These are phyloP conservation scores for Fusarium virguliforme DNA, from an alignment of 2,329 filamentous ascomycete genomes.

Conservation along the genomic window DNA sequence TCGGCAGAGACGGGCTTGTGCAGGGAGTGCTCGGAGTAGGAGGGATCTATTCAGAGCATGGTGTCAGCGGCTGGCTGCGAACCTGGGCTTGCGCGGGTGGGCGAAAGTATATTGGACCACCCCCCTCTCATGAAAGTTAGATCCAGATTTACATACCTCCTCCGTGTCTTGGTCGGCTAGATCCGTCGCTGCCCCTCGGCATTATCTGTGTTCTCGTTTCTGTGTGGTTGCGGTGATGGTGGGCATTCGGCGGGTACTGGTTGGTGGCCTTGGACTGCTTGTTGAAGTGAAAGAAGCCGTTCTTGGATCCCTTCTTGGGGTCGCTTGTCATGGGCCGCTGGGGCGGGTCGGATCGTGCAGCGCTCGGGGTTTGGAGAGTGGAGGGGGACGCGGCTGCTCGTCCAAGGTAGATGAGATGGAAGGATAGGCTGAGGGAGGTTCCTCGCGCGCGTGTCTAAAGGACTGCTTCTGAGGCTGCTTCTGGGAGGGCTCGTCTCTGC, in stretches of 20 bases:
- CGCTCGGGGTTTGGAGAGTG: slow-evolving; percentile 42
- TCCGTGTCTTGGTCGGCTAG: slow-evolving; percentile 51
- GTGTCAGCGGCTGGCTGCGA: slow-evolving; percentile 45
- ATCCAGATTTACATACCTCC: slow-evolving; percentile 56
- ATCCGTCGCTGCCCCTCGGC: slow-evolving; percentile 57
- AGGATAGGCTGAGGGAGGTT: slow-evolving; percentile 48
- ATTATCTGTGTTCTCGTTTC: slow-evolving; percentile 59
- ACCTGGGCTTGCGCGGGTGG: slow-evolving; percentile 29
- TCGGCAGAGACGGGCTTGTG: slow-evolving; percentile 60
- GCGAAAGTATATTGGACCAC: slow-evolving; percentile 40
- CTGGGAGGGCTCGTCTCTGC: slow-evolving; percentile 43
- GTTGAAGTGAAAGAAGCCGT: slow-evolving; percentile 68
- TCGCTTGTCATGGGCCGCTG: slow-evolving; percentile 52
- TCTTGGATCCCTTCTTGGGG: slow-evolving; percentile 63
- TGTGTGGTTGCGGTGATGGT: slow-evolving; percentile 51
- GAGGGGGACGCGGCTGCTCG: slow-evolving; percentile 40
- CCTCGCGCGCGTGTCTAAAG: slow-evolving; percentile 49
- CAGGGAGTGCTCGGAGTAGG: slow-evolving; percentile 53
- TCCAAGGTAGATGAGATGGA: slow-evolving; percentile 51
- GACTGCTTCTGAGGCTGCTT: slow-evolving; percentile 51
- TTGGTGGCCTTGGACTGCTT: slow-evolving; percentile 63
- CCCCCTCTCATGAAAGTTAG: slow-evolving; percentile 31
- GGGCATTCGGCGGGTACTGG: slow-evolving; percentile 49
- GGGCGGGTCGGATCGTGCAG: slow-evolving; percentile 29
- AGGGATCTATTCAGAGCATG: slow-evolving; percentile 47